Evolutionary conservation across 2,329 filamentous ascomycete genomes (phyloP), one percentile per base, ranked within the genome.

Genomic region (Arthrobotrys megalospora): DNA sequence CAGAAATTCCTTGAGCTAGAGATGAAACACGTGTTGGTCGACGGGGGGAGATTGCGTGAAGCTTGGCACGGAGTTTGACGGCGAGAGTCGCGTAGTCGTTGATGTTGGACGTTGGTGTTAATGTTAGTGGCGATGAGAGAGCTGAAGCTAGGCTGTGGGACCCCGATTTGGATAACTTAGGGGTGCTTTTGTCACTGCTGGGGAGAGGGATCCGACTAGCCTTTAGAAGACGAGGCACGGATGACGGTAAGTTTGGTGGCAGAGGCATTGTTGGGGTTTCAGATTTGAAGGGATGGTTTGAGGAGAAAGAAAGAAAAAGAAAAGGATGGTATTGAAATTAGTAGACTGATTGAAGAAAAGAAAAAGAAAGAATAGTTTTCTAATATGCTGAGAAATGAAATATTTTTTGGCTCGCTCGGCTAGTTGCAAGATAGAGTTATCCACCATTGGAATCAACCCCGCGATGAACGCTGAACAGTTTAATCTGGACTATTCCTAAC

Each of bases 41-140:
- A 12, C 64, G 64, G 6, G 55, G 47, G 3, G 68, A 72, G 2
- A 76, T 65, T 19, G 41, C 55, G 28, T 65, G 65, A 36, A 76
- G 38, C 32, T 65, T 76, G 11, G 38, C 38, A 48, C 72, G 28
- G 3, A 76, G 64, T 16, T 58, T 58, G 1, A 55, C 21, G 6
- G 64, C 53, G 36, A 76, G 71, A 24, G n/a, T n/a, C 11, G 55
- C 10, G 8, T 28, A n/a, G 28, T 76, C 52, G 12, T 36, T 14
- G 34, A 24, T 16, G 14, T 28, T 47, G 14, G 47, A 48, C 6
- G n/a, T 58, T 19, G 47, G 38, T 10, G 38, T 19, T 47, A 48
- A 58, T 11, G 34, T 48, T 36, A 43, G 7, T 7, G 19, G 14
- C n/a, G n/a, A 32, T 43, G 55, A 53, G n/a, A 45, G 2, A 2